Evolutionary conservation across 176 grass and related monocot species (phyloP), one percentile per base, ranked within the genome.

Genomic region (Stipa capillata): DNA sequence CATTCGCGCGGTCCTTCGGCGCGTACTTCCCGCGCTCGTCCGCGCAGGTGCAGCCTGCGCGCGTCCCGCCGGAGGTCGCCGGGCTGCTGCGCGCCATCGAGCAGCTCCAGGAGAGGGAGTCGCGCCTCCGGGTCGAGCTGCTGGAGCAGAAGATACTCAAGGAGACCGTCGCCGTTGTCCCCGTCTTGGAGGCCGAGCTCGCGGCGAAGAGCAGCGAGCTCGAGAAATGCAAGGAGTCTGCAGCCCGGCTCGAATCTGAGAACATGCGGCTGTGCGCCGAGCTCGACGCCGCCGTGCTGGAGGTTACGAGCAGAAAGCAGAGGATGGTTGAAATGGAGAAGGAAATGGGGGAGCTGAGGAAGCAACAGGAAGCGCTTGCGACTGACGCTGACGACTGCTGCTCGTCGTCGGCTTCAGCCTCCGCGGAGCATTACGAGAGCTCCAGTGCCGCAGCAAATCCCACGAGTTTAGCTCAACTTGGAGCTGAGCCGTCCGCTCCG

Each of bases 111-210:
- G 97, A 99, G 84, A 85, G 86, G 69, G 97, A 99, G 83, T 95
- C 97, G 24, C 86, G 97, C 7, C 92, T 99, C 68, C 90, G 92
- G 40, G 93, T 93, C 2, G 53, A 99, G 82, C 50, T 99, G 37
- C 83, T 99, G 13, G 97, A 99, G 82, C 97, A 99, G 72, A 99
- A 99, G 79, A 91, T 99, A 20, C 89, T 99, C 61, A 69, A 36
- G 78, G 97, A 99, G 83, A 96, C 92, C 55, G 92, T 95, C 5
- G 90, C 92, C 42, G 84, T 96, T 16, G 97, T 99, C 6, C 97
- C 97, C 17, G 93, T 90, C 74, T 80, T 99, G 21, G 97, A 99
- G 82, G 86, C 85, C 21, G 97, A 99, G 74, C 89, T 91, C 33
- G 86, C 86, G n/a, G 57, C 86, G 8, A 94, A 89, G 89, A 63